Percentiles rank a stretch among this genome's conserved stretches.
phyloP scores from a whole-genome alignment of 176 grass and related monocot species.

The Juncus inflexus region DNA sequence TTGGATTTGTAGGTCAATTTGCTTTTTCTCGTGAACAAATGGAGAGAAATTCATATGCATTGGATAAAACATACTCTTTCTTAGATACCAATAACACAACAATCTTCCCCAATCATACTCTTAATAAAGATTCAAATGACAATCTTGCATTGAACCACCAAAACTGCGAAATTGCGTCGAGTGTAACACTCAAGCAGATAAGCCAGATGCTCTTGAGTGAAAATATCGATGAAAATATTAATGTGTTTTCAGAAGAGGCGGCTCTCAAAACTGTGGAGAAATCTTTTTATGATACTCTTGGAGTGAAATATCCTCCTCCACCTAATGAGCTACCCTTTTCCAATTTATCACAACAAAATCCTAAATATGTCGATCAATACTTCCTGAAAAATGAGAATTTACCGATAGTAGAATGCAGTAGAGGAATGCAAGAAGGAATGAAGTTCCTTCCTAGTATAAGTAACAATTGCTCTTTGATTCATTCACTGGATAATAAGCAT shows the following conservation, averaged over 20 bases:
- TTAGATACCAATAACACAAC: not conserved
- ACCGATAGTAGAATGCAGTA: conserved; percentile 27
- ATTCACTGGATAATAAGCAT: not conserved
- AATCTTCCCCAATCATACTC: not conserved
- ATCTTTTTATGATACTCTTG: conserved; percentile 26
- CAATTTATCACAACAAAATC: not conserved
- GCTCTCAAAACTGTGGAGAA: too few species aligned
- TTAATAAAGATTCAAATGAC: not conserved
- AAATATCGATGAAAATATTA: not conserved
- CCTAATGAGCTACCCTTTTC: not conserved
- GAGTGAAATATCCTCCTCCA: conserved; percentile 20
- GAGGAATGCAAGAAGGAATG: conserved; percentile 1
- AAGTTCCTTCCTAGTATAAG: conserved; percentile 10
- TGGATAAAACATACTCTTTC: too few species aligned
- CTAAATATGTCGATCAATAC: not conserved
- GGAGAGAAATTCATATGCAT: too few species aligned
- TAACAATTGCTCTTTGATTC: conserved; percentile 11
- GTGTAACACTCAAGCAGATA: conserved; percentile 28
- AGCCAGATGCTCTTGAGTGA: conserved; percentile 32
- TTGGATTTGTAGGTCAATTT: too few species aligned
- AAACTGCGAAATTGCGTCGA: not conserved
- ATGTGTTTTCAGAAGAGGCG: too few species aligned
- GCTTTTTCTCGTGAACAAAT: too few species aligned
- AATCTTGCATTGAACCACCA: not conserved
- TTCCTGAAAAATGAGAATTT: not conserved